Percentiles rank a stretch among this genome's conserved stretches.
Evolutionary conservation across 2,329 filamentous ascomycete genomes (phyloP).

Genomic region (Metarhizium anisopliae): DNA sequence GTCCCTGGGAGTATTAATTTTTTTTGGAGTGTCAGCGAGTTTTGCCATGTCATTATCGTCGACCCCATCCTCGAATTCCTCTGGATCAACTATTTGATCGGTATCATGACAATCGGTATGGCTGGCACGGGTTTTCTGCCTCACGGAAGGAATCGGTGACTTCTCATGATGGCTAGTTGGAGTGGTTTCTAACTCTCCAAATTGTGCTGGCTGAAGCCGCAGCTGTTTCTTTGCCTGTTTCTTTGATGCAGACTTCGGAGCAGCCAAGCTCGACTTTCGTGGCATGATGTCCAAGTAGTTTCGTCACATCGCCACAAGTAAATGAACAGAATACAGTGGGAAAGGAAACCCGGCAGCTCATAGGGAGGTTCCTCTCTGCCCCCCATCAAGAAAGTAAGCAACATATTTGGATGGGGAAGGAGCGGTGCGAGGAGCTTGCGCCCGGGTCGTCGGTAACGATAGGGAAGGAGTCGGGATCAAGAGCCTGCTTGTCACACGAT

Average conservation of each 20-base stretch:
- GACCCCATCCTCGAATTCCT: conserved; percentile 14
- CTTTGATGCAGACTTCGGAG: not conserved
- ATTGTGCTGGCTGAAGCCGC: conserved; percentile 10
- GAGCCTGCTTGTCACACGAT: too few relatives aligned
- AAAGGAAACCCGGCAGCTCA: not conserved
- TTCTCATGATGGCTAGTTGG: conserved; percentile 18
- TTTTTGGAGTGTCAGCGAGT: conserved; percentile 7
- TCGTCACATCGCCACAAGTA: not conserved
- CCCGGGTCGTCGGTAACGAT: too few relatives aligned
- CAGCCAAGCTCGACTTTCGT: not conserved
- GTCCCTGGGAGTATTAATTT: not conserved
- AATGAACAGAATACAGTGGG: not conserved
- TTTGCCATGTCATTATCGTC: conserved; percentile 15
- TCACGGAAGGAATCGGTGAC: conserved; percentile 4
- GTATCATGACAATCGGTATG: not conserved
- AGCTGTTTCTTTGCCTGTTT: conserved; percentile 5
- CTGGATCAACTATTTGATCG: not conserved
- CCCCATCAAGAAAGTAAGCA: too few relatives aligned
- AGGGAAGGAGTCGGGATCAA: too few relatives aligned
- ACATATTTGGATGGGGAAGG: too few relatives aligned
- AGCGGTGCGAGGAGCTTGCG: too few relatives aligned
- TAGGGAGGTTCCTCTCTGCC: not conserved
- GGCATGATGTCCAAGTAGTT: not conserved
- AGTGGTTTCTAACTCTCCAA: conserved; percentile 25
- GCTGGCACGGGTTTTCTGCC: not conserved